A percentile compares a stretch with the other conserved stretches of the same genome.
phyloP scores from a whole-genome alignment of 768 basidiomycete species.

The Lentinus brumalis region DNA sequence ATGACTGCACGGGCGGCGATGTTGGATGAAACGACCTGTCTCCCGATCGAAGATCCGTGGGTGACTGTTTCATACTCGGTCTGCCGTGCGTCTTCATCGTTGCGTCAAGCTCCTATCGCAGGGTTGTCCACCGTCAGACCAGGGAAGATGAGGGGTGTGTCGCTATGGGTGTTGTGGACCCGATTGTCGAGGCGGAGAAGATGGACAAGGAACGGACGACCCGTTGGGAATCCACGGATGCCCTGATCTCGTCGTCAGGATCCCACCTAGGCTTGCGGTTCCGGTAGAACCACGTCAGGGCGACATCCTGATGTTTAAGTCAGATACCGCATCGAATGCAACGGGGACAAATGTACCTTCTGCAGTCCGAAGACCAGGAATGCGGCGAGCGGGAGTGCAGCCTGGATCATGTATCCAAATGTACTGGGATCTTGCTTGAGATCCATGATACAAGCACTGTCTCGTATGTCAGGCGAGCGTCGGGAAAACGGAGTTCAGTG shows the following conservation, averaged over 20 bases:
- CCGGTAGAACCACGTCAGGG: slow-evolving; percentile 13
- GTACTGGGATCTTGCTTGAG: slow-evolving; percentile 18
- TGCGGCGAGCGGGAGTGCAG: slow-evolving; percentile 53
- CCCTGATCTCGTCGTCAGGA: background rate
- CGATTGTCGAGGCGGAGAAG: slow-evolving; percentile 11
- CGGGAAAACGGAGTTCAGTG: too few relatives aligned
- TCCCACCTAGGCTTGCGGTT: slow-evolving; percentile 3
- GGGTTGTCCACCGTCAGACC: slow-evolving; percentile 1
- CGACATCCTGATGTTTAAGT: slow-evolving; percentile 11
- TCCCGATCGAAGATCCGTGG: too few relatives aligned
- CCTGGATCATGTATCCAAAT: slow-evolving; percentile 51
- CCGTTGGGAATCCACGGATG: background rate
- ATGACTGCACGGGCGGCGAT: too few relatives aligned
- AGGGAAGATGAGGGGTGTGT: slow-evolving; percentile 9
- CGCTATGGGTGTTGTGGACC: slow-evolving; percentile 15
- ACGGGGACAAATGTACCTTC: slow-evolving; percentile 35
- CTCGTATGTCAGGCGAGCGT: background rate
- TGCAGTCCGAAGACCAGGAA: slow-evolving; percentile 53
- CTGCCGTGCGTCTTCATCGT: background rate
- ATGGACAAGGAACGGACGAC: background rate
- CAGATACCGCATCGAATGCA: background rate
- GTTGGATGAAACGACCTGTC: too few relatives aligned
- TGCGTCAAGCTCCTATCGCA: background rate
- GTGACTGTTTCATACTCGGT: background rate
- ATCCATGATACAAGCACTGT: slow-evolving; percentile 22